These are phyloP conservation scores for Phytopythium oedochilum DNA, from an alignment of 352 stramenopile species.

Conservation along the genomic window DNA sequence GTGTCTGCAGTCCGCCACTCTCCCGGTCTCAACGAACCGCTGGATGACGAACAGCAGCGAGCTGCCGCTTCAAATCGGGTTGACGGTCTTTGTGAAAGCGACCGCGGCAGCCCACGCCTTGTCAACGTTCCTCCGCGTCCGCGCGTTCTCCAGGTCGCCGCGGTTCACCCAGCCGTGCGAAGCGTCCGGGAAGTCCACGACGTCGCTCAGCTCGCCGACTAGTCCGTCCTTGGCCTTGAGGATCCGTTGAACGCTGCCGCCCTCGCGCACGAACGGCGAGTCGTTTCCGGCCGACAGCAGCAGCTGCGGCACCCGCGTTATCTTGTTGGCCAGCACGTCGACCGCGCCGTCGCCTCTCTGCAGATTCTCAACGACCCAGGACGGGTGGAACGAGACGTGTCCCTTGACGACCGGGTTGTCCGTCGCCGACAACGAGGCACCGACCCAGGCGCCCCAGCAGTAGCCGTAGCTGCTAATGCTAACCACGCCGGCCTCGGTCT, in stretches of 20 bases:
- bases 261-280: constrained; percentile 11
- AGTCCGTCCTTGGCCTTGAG: constrained; percentile 2
- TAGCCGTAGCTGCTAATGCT: constrained; percentile 9
- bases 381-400: constrained; percentile 32
- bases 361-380: constrained; percentile 25
- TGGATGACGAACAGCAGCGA: not conserved
- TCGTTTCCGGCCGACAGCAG: constrained; percentile 31
- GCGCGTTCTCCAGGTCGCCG: constrained; percentile 27
- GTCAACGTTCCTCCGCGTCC: constrained; percentile 13
- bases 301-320: constrained; percentile 25
- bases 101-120: constrained; percentile 23
- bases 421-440: constrained; percentile 6
- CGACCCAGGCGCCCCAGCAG: constrained; percentile 5
- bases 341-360: constrained; percentile 17
- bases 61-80: not conserved
- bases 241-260: constrained; percentile 26
- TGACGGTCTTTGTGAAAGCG: constrained; percentile 13
- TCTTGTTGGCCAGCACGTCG: constrained; percentile 21
- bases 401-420: constrained; percentile 16
- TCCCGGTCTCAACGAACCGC: not conserved
- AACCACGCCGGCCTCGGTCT: constrained; percentile 15
- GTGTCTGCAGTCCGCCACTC: not conserved
- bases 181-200: constrained; percentile 27
- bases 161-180: constrained; percentile 46
- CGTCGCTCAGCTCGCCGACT: constrained; percentile 10